Evolutionary conservation across 1,284 basidiomycete species (phyloP).

Genomic region (Meira nashicola): DNA sequence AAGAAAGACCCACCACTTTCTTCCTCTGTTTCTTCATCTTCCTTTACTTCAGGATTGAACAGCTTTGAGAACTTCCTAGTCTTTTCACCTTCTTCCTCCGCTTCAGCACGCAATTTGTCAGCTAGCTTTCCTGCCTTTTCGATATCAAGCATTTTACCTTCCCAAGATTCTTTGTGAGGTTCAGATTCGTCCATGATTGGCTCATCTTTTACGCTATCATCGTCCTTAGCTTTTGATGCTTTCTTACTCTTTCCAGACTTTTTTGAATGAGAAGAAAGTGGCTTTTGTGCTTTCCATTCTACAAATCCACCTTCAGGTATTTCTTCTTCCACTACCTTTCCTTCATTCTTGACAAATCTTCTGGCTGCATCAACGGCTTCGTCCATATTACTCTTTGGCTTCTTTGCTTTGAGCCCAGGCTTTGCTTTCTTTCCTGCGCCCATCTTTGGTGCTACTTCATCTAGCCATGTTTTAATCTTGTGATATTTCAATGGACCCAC

Average conservation of each 20-base stretch:
- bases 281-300: slow-evolving; percentile 19
- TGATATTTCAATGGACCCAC: slow-evolving; percentile 40
- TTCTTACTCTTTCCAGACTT: slow-evolving; percentile 6
- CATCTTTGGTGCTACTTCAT: slow-evolving; percentile 26
- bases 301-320: slow-evolving; percentile 15
- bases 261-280: neutral
- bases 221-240: slow-evolving; percentile 2
- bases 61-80: slow-evolving; percentile 3
- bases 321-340: neutral
- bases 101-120: slow-evolving; percentile 7
- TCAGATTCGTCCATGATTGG: slow-evolving; percentile 4
- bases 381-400: slow-evolving; percentile 16
- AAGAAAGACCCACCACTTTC: neutral
- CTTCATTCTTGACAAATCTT: neutral
- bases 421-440: slow-evolving; percentile 8
- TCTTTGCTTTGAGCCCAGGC: slow-evolving; percentile 17
- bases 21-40: neutral
- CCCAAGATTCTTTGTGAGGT: neutral
- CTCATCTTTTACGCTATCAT: slow-evolving; percentile 7
- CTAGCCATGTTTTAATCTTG: slow-evolving; percentile 41
- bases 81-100: slow-evolving; percentile 3
- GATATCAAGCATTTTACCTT: slow-evolving; percentile 11
- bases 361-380: slow-evolving; percentile 10
- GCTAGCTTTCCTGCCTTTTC: slow-evolving; percentile 11
- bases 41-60: slow-evolving; percentile 8